Base-by-base conservation (phyloP, 2,329 filamentous ascomycete genomes). In the Fusarium pseudoanthophilum region DNA sequence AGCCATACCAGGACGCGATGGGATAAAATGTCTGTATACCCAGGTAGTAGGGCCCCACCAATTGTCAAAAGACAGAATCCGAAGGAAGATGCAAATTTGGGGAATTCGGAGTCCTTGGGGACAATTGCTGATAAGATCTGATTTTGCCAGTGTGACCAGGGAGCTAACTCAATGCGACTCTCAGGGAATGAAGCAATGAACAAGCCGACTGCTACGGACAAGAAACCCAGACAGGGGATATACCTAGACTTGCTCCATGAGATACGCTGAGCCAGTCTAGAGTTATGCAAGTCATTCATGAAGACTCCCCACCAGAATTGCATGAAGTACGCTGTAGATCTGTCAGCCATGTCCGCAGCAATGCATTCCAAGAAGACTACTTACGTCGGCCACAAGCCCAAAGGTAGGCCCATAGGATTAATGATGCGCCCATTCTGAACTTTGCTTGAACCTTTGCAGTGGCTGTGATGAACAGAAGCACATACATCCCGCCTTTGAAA, bases 251-350 rank as follows among this genome's bases (percentile, higher is more conserved):
- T 53, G 34, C 32, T 37, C 51, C 51, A 21, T 53, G 18, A 53
- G 24, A 53, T 37, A 2, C 24, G 34, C 24, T 26, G 51, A 13
- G 24, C 28, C 14, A 53, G 3, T 10, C 9, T 3, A 16, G 24
- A 53, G 51, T 53, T 53, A 4, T 53, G 51, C 18, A 53, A 37
- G 6, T 53, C 51, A 9, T 53, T 53, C 51, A 53, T 53, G 7
- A 53, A 53, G 18, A 37, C 34, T 28, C 51, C 51, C 51, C 51
- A 53, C 51, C 51, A 53, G 7, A 53, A 53, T 37, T 53, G 34
- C 51, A 53, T 53, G 1, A 53, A 13, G 20, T 53, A 28, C 2
- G 51, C 51, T 53, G 13, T 13, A 26, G 7, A 37, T 37, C 10
- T 7, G 34, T 53, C 7, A 53, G 34, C 20, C 7, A 18, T 18